phyloP scores from a whole-genome alignment of 495 filamentous ascomycete species.

The Hyaloscypha bicolor region DNA sequence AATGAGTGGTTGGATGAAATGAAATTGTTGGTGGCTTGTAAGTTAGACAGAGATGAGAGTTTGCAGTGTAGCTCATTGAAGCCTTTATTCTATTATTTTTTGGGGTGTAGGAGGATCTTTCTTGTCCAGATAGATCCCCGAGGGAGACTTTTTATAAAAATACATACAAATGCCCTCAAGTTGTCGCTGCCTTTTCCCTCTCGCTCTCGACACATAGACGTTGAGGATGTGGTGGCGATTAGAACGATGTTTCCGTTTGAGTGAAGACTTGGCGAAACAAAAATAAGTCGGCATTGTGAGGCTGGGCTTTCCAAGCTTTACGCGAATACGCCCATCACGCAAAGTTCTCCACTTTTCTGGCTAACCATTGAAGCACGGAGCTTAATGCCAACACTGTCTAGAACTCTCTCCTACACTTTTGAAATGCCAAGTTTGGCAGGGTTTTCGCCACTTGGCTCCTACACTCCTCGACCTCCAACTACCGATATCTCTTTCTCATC shows the following conservation, averaged over 20 bases:
- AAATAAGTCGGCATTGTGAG: background rate
- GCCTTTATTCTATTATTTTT: background rate
- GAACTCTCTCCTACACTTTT: background rate
- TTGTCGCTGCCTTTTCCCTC: background rate
- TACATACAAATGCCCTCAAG: background rate
- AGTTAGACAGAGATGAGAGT: background rate
- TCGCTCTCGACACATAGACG: background rate
- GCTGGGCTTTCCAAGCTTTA: background rate
- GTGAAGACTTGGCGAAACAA: background rate
- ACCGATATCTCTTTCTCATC: too few relatives aligned
- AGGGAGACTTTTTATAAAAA: background rate
- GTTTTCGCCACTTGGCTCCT: background rate
- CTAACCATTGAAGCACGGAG: background rate
- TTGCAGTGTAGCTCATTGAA: background rate
- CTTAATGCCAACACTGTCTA: background rate
- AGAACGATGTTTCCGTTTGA: background rate
- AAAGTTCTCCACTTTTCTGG: background rate
- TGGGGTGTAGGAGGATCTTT: background rate
- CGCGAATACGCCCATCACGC: background rate
- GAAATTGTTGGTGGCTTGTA: background rate
- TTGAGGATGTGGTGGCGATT: background rate
- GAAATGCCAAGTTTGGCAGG: background rate
- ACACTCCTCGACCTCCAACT: too few relatives aligned
- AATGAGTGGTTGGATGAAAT: conserved; percentile 8
- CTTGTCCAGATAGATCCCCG: background rate